A percentile compares a stretch with the other conserved stretches of the same genome.
Evolutionary conservation across 176 grass and related monocot genomes (phyloP).

Genomic region (Aegilops bicornis): DNA sequence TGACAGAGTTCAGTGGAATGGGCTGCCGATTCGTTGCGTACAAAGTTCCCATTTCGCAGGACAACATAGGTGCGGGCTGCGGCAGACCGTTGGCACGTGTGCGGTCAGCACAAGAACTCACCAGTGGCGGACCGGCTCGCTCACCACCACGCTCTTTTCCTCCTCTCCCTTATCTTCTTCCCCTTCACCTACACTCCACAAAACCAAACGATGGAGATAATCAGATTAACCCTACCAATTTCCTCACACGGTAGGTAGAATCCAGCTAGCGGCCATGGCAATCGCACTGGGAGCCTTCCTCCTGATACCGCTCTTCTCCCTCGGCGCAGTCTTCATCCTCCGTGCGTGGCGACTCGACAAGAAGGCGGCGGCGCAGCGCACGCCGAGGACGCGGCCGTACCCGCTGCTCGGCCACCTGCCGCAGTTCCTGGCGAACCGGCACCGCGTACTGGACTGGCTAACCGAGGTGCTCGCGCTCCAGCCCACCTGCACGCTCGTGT

Average conservation of each 20-base stretch:
- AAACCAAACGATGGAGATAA: background rate
- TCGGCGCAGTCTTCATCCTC: conserved; percentile 10
- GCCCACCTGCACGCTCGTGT: conserved; percentile 41
- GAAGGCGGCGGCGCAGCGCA: background rate
- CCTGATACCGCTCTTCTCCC: conserved; percentile 9
- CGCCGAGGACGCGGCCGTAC: conserved; percentile 36
- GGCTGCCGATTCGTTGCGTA: no score
- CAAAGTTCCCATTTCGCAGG: no score
- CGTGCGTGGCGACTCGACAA: background rate
- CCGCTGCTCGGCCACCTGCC: conserved; percentile 67
- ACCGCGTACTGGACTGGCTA: conserved; percentile 56
- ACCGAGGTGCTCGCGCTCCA: conserved; percentile 30
- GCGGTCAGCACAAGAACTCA: background rate
- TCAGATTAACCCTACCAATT: background rate
- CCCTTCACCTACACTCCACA: background rate
- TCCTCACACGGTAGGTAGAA: background rate
- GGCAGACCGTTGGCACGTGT: background rate
- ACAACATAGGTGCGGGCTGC: no score
- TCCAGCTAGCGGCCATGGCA: conserved; percentile 21
- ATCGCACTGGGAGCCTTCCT: background rate
- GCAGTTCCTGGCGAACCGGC: conserved; percentile 58
- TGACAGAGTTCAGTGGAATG: no score
- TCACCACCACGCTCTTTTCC: conserved; percentile 9
- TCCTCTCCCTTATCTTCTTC: conserved; percentile 8
- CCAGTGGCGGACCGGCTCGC: background rate